These are phyloP conservation scores for Suillus sp. DNA, from an alignment of 768 basidiomycete species.

Conservation along the genomic window DNA sequence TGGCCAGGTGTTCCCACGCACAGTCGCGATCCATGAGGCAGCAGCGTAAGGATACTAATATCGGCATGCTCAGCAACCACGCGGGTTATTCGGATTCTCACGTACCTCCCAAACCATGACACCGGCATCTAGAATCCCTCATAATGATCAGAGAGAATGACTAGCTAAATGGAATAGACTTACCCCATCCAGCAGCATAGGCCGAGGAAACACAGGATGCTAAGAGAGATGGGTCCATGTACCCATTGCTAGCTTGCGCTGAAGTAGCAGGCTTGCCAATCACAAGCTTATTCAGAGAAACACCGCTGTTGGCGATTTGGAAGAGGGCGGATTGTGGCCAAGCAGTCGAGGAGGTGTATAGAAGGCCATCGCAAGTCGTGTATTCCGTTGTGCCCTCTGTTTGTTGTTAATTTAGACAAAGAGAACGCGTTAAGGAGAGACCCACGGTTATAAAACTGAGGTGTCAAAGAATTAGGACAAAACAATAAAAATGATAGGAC, in stretches of 20 bases:
- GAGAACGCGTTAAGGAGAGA: not conserved
- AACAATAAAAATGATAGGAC: not conserved
- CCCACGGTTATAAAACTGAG: constrained; percentile 33
- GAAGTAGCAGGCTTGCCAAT: constrained; percentile 54
- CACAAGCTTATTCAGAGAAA: constrained; percentile 51
- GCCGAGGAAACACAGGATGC: constrained; percentile 63
- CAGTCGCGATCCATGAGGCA: constrained; percentile 41
- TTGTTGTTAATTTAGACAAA: not conserved
- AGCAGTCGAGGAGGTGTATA: constrained; percentile 55
- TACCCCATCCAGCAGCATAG: constrained; percentile 66
- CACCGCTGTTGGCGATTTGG: constrained; percentile 52
- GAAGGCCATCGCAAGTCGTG: constrained; percentile 60
- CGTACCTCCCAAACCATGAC: constrained; percentile 45
- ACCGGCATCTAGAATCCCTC: constrained; percentile 32
- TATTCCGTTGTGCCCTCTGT: constrained; percentile 66
- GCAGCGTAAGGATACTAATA: constrained; percentile 41
- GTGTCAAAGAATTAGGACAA: not conserved
- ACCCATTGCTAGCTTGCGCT: constrained; percentile 51
- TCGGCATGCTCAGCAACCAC: not conserved
- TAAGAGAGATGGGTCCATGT: constrained; percentile 58
- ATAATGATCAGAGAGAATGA: constrained; percentile 4
- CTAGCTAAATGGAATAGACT: constrained; percentile 30
- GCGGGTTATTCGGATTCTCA: not conserved
- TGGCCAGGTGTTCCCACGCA: constrained; percentile 39
- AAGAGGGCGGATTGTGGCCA: constrained; percentile 65